These are phyloP conservation scores for Myxozyma sirexii DNA, from an alignment of 805 yeast genomes.

Conservation along the genomic window DNA sequence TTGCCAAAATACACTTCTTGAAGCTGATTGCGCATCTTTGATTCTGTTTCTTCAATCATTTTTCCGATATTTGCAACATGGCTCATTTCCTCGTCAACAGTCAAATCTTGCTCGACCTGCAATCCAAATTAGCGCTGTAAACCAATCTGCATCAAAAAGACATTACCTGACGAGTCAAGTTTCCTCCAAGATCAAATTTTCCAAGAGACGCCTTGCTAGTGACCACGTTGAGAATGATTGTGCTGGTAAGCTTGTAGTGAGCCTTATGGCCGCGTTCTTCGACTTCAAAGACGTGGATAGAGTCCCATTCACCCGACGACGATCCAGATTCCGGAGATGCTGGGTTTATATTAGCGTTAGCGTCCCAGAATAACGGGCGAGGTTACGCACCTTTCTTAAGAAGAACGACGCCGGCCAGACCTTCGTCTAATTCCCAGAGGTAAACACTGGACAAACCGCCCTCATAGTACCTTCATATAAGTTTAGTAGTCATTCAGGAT, in stretches of 20 bases:
- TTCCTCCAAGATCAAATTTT: slow-evolving; percentile 69
- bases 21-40: slow-evolving; percentile 78
- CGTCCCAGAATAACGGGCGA: neutral
- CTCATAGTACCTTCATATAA: slow-evolving; percentile 73
- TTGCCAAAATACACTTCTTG: slow-evolving; percentile 96
- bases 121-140: neutral
- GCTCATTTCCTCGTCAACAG: slow-evolving; percentile 54
- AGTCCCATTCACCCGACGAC: slow-evolving; percentile 73
- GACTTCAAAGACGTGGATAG: slow-evolving; percentile 89
- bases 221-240: slow-evolving; percentile 75
- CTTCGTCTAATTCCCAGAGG: slow-evolving; percentile 83
- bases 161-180: slow-evolving; percentile 70
- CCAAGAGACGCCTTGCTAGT: slow-evolving; percentile 43
- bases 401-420: slow-evolving; percentile 90
- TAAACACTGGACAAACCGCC: slow-evolving; percentile 91
- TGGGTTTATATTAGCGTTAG: neutral
- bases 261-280: slow-evolving; percentile 45
- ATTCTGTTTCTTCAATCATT: slow-evolving; percentile 84
- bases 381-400: slow-evolving; percentile 60
- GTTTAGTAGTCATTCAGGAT: neutral
- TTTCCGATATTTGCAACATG: slow-evolving; percentile 87
- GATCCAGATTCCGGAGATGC: slow-evolving; percentile 4
- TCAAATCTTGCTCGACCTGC: slow-evolving; percentile 54
- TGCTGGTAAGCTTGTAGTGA: slow-evolving; percentile 75
- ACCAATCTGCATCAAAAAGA: neutral